Percentiles rank a stretch among this genome's conserved stretches.
Conservation (phyloP, 73 alveolate species). For the Paraurostyla sp. region DNA sequence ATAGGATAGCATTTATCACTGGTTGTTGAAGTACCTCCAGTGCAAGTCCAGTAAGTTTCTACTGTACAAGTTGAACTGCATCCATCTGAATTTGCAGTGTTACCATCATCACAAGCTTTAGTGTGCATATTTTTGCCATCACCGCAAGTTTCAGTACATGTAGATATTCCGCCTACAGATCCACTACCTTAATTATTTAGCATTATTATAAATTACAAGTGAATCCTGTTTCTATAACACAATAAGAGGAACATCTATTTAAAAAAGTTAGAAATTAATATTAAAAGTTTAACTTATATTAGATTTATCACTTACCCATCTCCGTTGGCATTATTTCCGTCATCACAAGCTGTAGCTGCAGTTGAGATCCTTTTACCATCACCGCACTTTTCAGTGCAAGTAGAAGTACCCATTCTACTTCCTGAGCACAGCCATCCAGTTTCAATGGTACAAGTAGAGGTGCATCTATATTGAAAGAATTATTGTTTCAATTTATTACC, state of each 20-base stretch:
- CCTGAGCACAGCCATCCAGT: slow-evolving; percentile 16
- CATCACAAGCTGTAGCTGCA: slow-evolving; percentile 52
- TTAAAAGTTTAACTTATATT: neutral
- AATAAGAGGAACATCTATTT: slow-evolving; percentile 43
- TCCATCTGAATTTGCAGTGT: slow-evolving; percentile 45
- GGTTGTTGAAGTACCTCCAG: slow-evolving; percentile 22
- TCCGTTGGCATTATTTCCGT: slow-evolving; percentile 49
- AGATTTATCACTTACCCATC: slow-evolving; percentile 47
- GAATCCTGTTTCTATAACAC: slow-evolving; percentile 11
- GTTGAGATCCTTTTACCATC: slow-evolving; percentile 1
- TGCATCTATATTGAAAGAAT: slow-evolving; percentile 34
- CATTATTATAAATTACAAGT: too few species aligned
- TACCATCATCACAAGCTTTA: slow-evolving; percentile 63
- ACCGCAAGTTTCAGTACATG: slow-evolving; percentile 37
- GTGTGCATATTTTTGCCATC: neutral
- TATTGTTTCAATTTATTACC: neutral
- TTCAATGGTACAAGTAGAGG: neutral
- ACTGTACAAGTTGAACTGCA: slow-evolving; percentile 37
- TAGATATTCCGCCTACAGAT: neutral
- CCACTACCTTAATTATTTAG: too few species aligned
- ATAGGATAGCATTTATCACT: slow-evolving; percentile 3
- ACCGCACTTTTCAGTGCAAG: slow-evolving; percentile 46
- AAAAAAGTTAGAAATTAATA: neutral
- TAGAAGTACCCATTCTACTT: neutral
- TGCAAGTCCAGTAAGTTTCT: slow-evolving; percentile 50